A percentile compares a stretch with the other conserved stretches of the same genome.
phyloP scores from a whole-genome alignment of 2,329 filamentous ascomycete species.

The Ophiostoma fasciatum region DNA sequence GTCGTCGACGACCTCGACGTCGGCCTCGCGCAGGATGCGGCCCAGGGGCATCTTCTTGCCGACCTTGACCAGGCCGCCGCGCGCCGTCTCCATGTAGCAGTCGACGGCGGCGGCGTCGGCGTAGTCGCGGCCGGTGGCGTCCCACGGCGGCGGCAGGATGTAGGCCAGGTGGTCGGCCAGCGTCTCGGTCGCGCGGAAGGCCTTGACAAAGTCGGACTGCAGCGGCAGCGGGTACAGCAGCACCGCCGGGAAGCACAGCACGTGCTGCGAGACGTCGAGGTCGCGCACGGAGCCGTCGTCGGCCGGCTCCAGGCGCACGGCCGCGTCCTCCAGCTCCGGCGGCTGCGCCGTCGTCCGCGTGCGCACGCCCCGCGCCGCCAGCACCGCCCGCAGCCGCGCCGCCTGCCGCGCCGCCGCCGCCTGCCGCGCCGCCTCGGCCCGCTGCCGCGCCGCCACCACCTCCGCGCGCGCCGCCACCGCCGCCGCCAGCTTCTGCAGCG shows the following conservation, averaged over 20 bases:
- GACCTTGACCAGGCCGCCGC: slow-evolving; percentile 73
- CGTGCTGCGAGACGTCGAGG: slow-evolving; percentile 55
- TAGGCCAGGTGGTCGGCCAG: slow-evolving; percentile 69
- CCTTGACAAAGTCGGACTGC: slow-evolving; percentile 84
- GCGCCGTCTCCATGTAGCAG: slow-evolving; percentile 74
- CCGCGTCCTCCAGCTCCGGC: slow-evolving; percentile 79
- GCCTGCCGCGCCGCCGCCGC: slow-evolving; percentile 41
- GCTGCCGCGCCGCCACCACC: slow-evolving; percentile 37
- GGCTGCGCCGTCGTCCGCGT: slow-evolving; percentile 52
- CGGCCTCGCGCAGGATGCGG: slow-evolving; percentile 55
- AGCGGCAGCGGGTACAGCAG: slow-evolving; percentile 72
- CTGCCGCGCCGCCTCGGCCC: slow-evolving; percentile 37
- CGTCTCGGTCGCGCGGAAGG: slow-evolving; percentile 62
- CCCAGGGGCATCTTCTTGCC: slow-evolving; percentile 70
- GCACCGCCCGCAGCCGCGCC: slow-evolving; percentile 47
- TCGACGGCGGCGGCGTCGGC: slow-evolving; percentile 58
- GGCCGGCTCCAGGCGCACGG: slow-evolving; percentile 46
- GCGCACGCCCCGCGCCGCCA: slow-evolving; percentile 55
- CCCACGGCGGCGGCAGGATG: slow-evolving; percentile 83
- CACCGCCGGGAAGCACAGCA: slow-evolving; percentile 62
- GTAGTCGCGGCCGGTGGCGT: slow-evolving; percentile 44
- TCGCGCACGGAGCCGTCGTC: slow-evolving; percentile 26
- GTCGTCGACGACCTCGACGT: slow-evolving; percentile 77
- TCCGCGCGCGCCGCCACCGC: slow-evolving; percentile 40
- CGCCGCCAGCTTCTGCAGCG: slow-evolving; percentile 46